Percentiles rank a stretch among this genome's conserved stretches.
Conservation (phyloP, 106 monocot species). For the Acorus calamus region DNA sequence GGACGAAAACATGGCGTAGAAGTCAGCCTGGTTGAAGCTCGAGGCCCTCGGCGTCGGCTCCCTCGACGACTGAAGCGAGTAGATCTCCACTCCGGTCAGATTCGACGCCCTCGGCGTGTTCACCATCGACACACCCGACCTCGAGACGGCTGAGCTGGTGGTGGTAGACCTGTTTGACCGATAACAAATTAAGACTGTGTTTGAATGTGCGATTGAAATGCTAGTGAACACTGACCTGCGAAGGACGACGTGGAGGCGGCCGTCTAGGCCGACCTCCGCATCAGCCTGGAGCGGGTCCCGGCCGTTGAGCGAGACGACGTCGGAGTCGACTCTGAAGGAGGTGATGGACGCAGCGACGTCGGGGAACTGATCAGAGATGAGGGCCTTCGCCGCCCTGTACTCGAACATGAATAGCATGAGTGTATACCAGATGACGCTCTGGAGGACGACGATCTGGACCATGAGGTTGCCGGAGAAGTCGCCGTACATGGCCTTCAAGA, state of each 20-base stretch:
- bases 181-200: no score
- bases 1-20: slow-evolving; percentile 25
- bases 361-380: slow-evolving; percentile 44
- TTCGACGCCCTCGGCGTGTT: slow-evolving; percentile 38
- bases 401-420: slow-evolving; percentile 49
- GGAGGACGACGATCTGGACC: slow-evolving; percentile 48
- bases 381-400: slow-evolving; percentile 32
- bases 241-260: slow-evolving; percentile 28
- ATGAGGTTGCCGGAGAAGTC: slow-evolving; percentile 28
- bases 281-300: slow-evolving; percentile 38
- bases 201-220: no score
- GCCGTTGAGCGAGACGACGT: slow-evolving; percentile 42
- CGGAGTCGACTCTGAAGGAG: slow-evolving; percentile 38
- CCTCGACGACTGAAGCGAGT: slow-evolving; percentile 35
- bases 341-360: slow-evolving; percentile 24
- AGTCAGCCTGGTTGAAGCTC: slow-evolving; percentile 39
- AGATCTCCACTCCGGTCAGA: slow-evolving; percentile 42
- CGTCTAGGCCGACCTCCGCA: slow-evolving; percentile 33
- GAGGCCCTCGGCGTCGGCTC: slow-evolving; percentile 38
- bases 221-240: no score
- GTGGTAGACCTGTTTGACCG: no score
- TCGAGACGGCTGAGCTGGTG: no score
- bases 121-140: no score
- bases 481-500: slow-evolving; percentile 50
- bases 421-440: slow-evolving; percentile 49